Conservation (phyloP, 1,284 basidiomycete species). For the Pseudozyma pruni region DNA sequence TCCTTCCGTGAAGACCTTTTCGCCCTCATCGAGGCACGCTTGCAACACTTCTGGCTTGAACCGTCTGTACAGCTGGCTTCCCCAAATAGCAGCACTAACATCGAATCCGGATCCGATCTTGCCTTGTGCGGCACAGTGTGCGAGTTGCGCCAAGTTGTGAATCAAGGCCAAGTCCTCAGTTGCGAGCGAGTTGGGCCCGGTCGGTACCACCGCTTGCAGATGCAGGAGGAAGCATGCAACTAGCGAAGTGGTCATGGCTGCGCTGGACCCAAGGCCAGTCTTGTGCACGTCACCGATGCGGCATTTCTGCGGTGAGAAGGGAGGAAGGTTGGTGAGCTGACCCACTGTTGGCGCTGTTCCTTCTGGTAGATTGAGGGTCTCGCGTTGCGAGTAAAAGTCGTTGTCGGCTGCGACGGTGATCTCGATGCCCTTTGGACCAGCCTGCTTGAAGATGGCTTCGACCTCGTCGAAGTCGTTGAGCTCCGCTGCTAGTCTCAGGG, state of each 20-base stretch:
- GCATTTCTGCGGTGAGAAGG: conserved; percentile 73
- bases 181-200: conserved; percentile 28
- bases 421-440: conserved; percentile 72
- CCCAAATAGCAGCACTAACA: conserved; percentile 91
- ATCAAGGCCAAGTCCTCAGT: conserved; percentile 69
- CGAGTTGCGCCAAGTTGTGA: conserved; percentile 94
- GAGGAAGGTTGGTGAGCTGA: conserved; percentile 73
- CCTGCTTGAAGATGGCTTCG: conserved; percentile 8
- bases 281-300: conserved; percentile 85
- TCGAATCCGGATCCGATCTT: conserved; percentile 99
- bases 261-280: conserved; percentile 95
- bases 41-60: conserved; percentile 76
- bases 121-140: conserved; percentile 96
- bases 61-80: conserved; percentile 90
- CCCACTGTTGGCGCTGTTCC: conserved; percentile 49
- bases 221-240: conserved; percentile 86
- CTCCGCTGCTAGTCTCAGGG: conserved; percentile 74
- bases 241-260: conserved; percentile 94
- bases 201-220: conserved; percentile 72
- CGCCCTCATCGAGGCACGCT: conserved; percentile 45
- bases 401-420: conserved; percentile 89
- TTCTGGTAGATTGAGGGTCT: conserved; percentile 70
- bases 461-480: conserved; percentile 63
- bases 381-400: conserved; percentile 95
- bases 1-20: conserved; percentile 48